Evolutionary conservation across 2,329 filamentous ascomycete genomes (phyloP).

Genomic region (Balansia obtecta): DNA sequence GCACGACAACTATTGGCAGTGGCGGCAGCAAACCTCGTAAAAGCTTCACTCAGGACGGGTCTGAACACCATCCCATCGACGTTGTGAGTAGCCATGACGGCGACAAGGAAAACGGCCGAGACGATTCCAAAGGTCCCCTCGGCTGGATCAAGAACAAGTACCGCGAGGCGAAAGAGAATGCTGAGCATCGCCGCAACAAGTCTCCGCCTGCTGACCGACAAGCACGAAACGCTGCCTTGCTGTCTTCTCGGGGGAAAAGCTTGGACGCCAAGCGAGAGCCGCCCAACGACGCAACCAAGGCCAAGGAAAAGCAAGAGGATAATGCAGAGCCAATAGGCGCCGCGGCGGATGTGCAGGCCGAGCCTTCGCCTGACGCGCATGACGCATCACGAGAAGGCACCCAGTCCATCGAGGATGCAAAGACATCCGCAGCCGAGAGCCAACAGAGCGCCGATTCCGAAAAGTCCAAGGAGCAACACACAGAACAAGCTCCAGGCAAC

Average conservation of each 20-base stretch:
- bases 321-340: neutral
- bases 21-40: slow-evolving; percentile 35
- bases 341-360: neutral
- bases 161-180: slow-evolving; percentile 44
- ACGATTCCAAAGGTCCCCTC: slow-evolving; percentile 39
- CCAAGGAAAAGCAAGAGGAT: neutral
- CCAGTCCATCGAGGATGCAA: neutral
- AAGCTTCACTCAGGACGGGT: slow-evolving; percentile 38
- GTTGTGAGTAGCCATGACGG: slow-evolving; percentile 26
- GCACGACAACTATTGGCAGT: slow-evolving; percentile 57
- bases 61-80: slow-evolving; percentile 27
- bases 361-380: too few relatives aligned
- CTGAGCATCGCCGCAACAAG: slow-evolving; percentile 42
- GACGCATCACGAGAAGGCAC: neutral
- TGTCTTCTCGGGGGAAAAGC: slow-evolving; percentile 34
- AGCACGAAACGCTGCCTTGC: slow-evolving; percentile 15
- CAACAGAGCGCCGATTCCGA: slow-evolving; percentile 1
- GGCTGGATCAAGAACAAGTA: slow-evolving; percentile 50
- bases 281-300: slow-evolving; percentile 11
- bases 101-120: slow-evolving; percentile 26
- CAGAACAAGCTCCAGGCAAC: neutral
- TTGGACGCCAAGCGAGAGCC: slow-evolving; percentile 32
- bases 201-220: slow-evolving; percentile 34
- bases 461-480: neutral
- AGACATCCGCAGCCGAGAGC: neutral